phyloP scores from a whole-genome alignment of 202 grass and related monocot genomes.

The Brachypodium distachyon region DNA sequence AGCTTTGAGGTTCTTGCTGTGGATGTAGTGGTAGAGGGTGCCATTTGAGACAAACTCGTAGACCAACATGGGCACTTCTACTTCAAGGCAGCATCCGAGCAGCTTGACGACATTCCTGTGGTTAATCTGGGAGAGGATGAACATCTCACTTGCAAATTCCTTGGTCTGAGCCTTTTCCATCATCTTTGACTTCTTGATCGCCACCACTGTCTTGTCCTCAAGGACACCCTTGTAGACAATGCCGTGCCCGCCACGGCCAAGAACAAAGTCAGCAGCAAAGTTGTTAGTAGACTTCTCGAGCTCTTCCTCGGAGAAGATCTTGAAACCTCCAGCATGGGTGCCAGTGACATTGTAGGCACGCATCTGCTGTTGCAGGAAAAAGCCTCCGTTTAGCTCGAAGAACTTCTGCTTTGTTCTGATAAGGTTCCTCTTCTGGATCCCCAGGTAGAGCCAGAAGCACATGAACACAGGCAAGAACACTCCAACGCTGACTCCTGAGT shows the following conservation, averaged over 20 bases:
- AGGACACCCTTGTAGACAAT: slow-evolving; percentile 56
- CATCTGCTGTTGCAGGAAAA: slow-evolving; percentile 60
- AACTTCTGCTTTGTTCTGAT: slow-evolving; percentile 58
- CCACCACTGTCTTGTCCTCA: slow-evolving; percentile 33
- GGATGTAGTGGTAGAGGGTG: slow-evolving; percentile 45
- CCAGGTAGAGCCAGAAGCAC: slow-evolving; percentile 40
- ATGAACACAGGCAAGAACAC: slow-evolving; percentile 36
- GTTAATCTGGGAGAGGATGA: slow-evolving; percentile 78
- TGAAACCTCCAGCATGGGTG: slow-evolving; percentile 20
- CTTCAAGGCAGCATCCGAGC: slow-evolving; percentile 79
- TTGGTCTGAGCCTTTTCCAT: slow-evolving; percentile 34
- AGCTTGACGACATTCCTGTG: slow-evolving; percentile 82
- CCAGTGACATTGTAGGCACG: background rate
- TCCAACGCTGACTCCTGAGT: slow-evolving; percentile 38
- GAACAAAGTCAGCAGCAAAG: slow-evolving; percentile 19
- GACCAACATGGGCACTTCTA: slow-evolving; percentile 71
- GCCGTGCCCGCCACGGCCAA: slow-evolving; percentile 57
- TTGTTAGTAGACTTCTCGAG: slow-evolving; percentile 56
- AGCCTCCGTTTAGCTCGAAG: slow-evolving; percentile 68
- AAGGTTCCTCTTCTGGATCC: slow-evolving; percentile 51
- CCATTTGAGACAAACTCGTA: slow-evolving; percentile 70
- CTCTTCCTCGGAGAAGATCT: slow-evolving; percentile 53
- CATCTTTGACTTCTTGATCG: slow-evolving; percentile 72
- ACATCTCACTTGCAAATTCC: slow-evolving; percentile 64
- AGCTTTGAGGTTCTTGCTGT: background rate